Conservation (phyloP, 2,329 filamentous ascomycete genomes). For the Bipolaris victoriae region DNA sequence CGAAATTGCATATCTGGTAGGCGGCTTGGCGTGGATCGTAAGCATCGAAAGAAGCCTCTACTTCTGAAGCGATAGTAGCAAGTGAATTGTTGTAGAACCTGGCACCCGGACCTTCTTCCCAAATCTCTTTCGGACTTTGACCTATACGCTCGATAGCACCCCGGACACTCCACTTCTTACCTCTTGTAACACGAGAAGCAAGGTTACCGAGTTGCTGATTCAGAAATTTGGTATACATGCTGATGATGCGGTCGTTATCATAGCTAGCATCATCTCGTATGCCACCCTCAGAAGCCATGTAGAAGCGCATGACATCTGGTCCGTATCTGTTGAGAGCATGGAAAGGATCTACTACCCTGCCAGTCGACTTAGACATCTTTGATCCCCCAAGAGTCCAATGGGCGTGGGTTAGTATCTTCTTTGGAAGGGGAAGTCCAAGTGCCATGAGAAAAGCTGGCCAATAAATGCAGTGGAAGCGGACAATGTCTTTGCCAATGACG, state of each 20-base stretch:
- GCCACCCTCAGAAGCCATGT: constrained; percentile 80
- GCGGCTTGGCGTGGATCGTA: constrained; percentile 40
- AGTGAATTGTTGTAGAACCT: constrained; percentile 50
- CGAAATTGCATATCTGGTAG: constrained; percentile 34
- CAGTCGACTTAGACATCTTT: constrained; percentile 97
- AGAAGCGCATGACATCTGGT: constrained; percentile 86
- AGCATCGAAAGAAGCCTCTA: constrained; percentile 32
- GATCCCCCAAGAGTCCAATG: constrained; percentile 92
- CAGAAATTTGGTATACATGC: constrained; percentile 79
- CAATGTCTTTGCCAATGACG: constrained; percentile 94
- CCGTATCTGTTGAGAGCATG: constrained; percentile 89
- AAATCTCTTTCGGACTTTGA: constrained; percentile 34
- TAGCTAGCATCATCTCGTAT: constrained; percentile 83
- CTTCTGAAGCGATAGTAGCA: constrained; percentile 23
- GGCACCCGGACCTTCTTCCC: constrained; percentile 37
- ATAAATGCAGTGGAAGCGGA: constrained; percentile 94
- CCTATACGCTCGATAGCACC: constrained; percentile 59
- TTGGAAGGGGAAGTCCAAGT: constrained; percentile 77
- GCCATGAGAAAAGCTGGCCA: constrained; percentile 97
- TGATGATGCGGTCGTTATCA: constrained; percentile 76
- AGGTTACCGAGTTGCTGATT: constrained; percentile 83
- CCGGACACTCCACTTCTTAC: constrained; percentile 71
- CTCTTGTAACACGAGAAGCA: constrained; percentile 70
- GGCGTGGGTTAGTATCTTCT: constrained; percentile 82
- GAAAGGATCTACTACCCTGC: constrained; percentile 94